phyloP scores from a whole-genome alignment of 306 rosid species.

The Casuarina equisetifolia region DNA sequence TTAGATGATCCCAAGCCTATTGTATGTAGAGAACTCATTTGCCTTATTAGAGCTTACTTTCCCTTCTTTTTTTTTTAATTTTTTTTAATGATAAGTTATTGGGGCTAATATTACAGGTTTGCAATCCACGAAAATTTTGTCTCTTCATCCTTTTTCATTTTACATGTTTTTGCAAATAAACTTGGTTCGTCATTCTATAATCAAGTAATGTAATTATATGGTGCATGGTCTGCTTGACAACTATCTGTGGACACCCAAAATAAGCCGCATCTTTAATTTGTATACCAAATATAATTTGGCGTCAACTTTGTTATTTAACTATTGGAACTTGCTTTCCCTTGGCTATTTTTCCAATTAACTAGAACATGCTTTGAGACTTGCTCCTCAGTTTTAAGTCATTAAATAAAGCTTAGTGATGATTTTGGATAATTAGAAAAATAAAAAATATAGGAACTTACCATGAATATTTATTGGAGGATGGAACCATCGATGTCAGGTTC shows the following conservation, averaged over 20 bases:
- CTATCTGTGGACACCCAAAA: not conserved
- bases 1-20: conserved; percentile 25
- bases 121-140: not conserved
- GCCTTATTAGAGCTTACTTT: conserved; percentile 14
- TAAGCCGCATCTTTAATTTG: not conserved
- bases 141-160: not conserved
- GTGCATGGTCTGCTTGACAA: not conserved
- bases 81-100: not conserved
- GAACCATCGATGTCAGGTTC: not conserved
- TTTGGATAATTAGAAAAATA: too few relatives aligned
- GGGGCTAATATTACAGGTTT: not conserved
- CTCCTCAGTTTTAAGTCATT: too few relatives aligned
- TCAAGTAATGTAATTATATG: not conserved
- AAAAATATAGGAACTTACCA: not conserved
- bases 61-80: not conserved
- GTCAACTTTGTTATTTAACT: not conserved
- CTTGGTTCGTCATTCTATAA: not conserved
- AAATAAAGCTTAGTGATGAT: too few relatives aligned
- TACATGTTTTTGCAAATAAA: not conserved
- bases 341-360: too few relatives aligned
- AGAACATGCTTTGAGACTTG: too few relatives aligned
- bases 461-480: not conserved
- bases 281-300: not conserved
- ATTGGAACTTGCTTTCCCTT: not conserved
- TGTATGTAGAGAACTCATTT: conserved; percentile 19